phyloP scores from a whole-genome alignment of 192 early-diverging fungal genomes.

The Podila minutissima region DNA sequence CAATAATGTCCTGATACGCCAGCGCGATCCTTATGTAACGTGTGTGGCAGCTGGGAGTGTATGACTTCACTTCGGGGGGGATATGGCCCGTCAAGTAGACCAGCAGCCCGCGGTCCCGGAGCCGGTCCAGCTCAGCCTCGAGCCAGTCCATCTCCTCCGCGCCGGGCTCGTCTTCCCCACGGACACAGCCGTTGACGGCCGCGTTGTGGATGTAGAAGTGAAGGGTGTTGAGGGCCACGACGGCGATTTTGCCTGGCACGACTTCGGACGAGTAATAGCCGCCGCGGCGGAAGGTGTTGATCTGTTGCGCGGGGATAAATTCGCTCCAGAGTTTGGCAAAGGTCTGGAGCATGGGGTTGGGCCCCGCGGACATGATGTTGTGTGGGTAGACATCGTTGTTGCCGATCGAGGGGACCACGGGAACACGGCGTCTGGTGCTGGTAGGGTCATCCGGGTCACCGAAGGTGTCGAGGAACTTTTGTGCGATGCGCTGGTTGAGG shows the following conservation, averaged over 20 bases:
- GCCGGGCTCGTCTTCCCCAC: constrained; percentile 63
- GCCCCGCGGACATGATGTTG: constrained; percentile 65
- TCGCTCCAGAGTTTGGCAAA: constrained; percentile 65
- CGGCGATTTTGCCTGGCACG: constrained; percentile 61
- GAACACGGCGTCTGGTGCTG: constrained; percentile 36
- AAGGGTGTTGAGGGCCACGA: constrained; percentile 74
- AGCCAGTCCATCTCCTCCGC: constrained; percentile 75
- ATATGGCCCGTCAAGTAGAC: constrained; percentile 76
- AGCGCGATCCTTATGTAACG: constrained; percentile 54
- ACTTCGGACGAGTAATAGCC: constrained; percentile 75
- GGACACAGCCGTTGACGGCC: constrained; percentile 69
- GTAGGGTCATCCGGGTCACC: constrained; percentile 13
- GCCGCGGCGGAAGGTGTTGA: constrained; percentile 66
- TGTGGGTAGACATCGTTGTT: constrained; percentile 82
- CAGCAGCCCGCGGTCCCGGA: constrained; percentile 54
- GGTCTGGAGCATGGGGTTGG: constrained; percentile 58
- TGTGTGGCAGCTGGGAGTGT: constrained; percentile 50
- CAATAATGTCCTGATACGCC: constrained; percentile 60
- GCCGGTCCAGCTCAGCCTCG: constrained; percentile 62
- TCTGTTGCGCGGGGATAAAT: constrained; percentile 70
- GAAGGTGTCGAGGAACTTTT: constrained; percentile 60
- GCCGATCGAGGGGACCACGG: constrained; percentile 63
- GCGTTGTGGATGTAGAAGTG: constrained; percentile 79
- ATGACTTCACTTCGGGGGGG: constrained; percentile 60
- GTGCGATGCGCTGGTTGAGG: constrained; percentile 60